Evolutionary conservation across 345 rosid genomes (phyloP), one percentile per base, ranked within the genome.

Genomic region (Aquilaria malaccensis): DNA sequence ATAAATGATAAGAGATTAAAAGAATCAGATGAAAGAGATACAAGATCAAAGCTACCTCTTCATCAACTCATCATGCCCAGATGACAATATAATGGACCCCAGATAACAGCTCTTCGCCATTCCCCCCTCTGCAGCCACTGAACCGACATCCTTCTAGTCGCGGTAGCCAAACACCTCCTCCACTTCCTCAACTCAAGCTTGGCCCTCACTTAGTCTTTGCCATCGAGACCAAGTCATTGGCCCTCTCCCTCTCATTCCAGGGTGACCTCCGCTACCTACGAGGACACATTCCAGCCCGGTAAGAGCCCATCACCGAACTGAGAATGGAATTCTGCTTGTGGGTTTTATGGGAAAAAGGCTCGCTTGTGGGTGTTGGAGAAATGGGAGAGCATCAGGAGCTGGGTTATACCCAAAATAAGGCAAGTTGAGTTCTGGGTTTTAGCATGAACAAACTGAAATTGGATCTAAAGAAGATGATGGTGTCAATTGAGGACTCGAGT

Each of bases 331-430:
- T 65, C 73, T 93, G 58, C 74, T 74, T 11, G 79, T 60, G 57
- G 98, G 98, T 45, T 83, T 93, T 62, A 65, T 76, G 70, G 74
- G 55, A 3, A 56, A 70, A 7, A 66, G 13, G 71, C 68, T 60
- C 10, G 31, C 37, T 63, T 88, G 67, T 73, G 77, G 73, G 90
- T 79, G 59, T 65, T 93, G 70, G 87, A 83, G 64, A 68, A 47
- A 10, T 85, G 89, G 91, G 75, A 76, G 48, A 78, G 81, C 6
- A 90, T 85, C 12, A 83, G 89, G 73, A 81, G 81, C 15, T 93
- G 97, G 98, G 45, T 87, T 33, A 72, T 89, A 86, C 89, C 87
- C 4, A 94, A 81, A 73, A 79, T 77, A 72, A 70, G 76, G 59
- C 80, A 80, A 67, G 56, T 83, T 10, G 97, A 93, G 80, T 81